Evolutionary conservation across 139 green algal genomes (phyloP), one percentile per base, ranked within the genome.

Genomic region (Tetraselmis striata): DNA sequence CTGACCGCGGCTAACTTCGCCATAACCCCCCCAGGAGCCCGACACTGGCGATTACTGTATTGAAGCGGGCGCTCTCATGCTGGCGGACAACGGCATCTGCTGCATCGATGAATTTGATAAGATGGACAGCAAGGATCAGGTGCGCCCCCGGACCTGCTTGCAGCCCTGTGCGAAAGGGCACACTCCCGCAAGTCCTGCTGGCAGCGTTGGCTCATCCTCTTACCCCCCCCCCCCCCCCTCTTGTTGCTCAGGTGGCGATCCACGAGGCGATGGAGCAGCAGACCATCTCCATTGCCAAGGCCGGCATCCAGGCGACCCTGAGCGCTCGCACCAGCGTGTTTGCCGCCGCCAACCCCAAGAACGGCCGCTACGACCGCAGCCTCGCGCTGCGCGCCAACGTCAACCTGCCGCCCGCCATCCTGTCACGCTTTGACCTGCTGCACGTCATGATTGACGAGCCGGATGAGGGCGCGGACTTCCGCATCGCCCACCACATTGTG

Each of bases 231-330:
- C 26, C 32, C 78, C 23, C 23, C 23, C 67, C 30, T 1, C 30
- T n/a, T 23, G 28, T 78, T 2, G 25, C 2, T 28, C 59, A 32
- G 0, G 92, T 95, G 67, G 93, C 93, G 32, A 97, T 97, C 77
- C 93, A 97, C 87, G 93, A 98, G 87, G 97, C 96, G 81, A 99
- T 99, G 96, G 95, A 99, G 91, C 97, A 99, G 92, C 97, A 99
- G 91, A 98, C 96, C 79, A 99, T 99, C 83, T 98, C 93, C 82
- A 98, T 99, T 77, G 94, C 95, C 85, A 99, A 99, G 87, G 96
- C 96, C 59, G 96, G 95, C 80, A 97, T 99, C 78, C 87, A 94
- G 91, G 97, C 96, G 28, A 99, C 96, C 0, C 90, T 99, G 25
- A 99, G 98, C 88, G 94, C 95, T 1, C 89, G 96, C 58, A 95